These are phyloP conservation scores for Lathyrus oleraceus DNA, from an alignment of 306 rosid species.

Conservation along the genomic window DNA sequence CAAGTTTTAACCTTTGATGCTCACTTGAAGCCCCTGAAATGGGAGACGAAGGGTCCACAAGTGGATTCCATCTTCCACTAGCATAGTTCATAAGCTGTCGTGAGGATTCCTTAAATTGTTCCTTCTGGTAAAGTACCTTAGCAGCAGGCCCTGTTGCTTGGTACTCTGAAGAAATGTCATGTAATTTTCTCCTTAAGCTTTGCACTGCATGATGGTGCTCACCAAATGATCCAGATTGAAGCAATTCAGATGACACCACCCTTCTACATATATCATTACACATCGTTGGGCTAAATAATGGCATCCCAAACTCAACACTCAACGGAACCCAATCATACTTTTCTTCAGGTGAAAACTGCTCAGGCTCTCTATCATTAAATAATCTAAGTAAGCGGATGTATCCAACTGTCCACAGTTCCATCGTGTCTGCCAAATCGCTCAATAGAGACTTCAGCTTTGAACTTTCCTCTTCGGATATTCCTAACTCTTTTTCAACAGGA, in stretches of 20 bases:
- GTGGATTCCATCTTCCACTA: slow-evolving; percentile 98
- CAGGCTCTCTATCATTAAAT: slow-evolving; percentile 58
- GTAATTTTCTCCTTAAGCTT: slow-evolving; percentile 68
- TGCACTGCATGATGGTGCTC: slow-evolving; percentile 84
- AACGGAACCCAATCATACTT: slow-evolving; percentile 93
- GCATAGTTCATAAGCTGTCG: slow-evolving; percentile 75
- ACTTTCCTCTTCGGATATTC: slow-evolving; percentile 65
- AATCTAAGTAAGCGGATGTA: slow-evolving; percentile 85
- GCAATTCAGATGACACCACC: slow-evolving; percentile 80
- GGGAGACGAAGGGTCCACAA: slow-evolving; percentile 89
- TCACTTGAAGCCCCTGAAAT: slow-evolving; percentile 76
- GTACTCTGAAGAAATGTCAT: slow-evolving; percentile 84
- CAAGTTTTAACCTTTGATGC: slow-evolving; percentile 83
- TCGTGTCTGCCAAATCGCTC: slow-evolving; percentile 59
- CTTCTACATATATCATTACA: slow-evolving; percentile 74
- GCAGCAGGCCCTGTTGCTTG: slow-evolving; percentile 92
- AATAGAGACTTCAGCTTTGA: slow-evolving; percentile 60
- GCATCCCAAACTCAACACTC: slow-evolving; percentile 93
- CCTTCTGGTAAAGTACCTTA: slow-evolving; percentile 84
- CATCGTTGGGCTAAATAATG: slow-evolving; percentile 84
- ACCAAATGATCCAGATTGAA: slow-evolving; percentile 69
- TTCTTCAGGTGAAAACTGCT: slow-evolving; percentile 52
- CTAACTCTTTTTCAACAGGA: slow-evolving; percentile 62
- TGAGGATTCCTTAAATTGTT: slow-evolving; percentile 70
- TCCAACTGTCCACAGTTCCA: slow-evolving; percentile 84